phyloP scores from a whole-genome alignment of 1,284 basidiomycete genomes.

The Heterobasidion occidentale region DNA sequence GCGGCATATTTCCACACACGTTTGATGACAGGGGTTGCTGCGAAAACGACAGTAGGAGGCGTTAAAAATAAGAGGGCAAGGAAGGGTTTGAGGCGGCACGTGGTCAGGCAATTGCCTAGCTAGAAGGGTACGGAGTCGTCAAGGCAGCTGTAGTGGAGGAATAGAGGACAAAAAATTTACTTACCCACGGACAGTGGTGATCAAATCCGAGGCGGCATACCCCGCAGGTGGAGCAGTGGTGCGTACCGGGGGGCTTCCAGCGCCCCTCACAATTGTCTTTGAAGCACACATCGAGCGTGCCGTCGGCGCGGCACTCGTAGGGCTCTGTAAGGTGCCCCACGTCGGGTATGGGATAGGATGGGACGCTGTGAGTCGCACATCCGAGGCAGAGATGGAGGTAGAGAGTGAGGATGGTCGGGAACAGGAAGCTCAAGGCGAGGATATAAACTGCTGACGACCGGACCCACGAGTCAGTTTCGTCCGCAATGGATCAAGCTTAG shows the following conservation, averaged over 20 bases:
- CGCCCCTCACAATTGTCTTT: slow-evolving; percentile 31
- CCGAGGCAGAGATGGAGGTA: slow-evolving; percentile 30
- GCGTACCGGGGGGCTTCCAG: slow-evolving; percentile 44
- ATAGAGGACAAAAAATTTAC: slow-evolving; percentile 6
- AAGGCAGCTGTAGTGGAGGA: neutral
- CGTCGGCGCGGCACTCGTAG: slow-evolving; percentile 33
- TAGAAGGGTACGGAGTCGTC: slow-evolving; percentile 11
- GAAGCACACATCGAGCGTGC: slow-evolving; percentile 28
- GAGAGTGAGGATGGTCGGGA: slow-evolving; percentile 21
- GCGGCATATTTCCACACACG: slow-evolving; percentile 24
- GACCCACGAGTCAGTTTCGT: too few relatives aligned
- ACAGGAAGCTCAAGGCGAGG: slow-evolving; percentile 18
- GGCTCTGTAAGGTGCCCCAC: slow-evolving; percentile 25
- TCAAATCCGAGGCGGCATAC: slow-evolving; percentile 44
- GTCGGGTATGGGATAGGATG: slow-evolving; percentile 23
- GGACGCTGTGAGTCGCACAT: slow-evolving; percentile 25
- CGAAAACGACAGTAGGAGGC: slow-evolving; percentile 25
- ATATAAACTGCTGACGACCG: slow-evolving; percentile 25
- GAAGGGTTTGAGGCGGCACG: slow-evolving; percentile 33
- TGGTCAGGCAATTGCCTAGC: slow-evolving; percentile 44
- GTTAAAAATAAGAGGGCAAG: slow-evolving; percentile 28
- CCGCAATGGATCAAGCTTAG: neutral
- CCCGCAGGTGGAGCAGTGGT: slow-evolving; percentile 44
- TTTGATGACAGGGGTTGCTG: slow-evolving; percentile 24
- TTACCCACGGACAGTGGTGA: slow-evolving; percentile 51